These are phyloP conservation scores for Rhizophora mangle DNA, from an alignment of 345 rosid genomes.

Conservation along the genomic window DNA sequence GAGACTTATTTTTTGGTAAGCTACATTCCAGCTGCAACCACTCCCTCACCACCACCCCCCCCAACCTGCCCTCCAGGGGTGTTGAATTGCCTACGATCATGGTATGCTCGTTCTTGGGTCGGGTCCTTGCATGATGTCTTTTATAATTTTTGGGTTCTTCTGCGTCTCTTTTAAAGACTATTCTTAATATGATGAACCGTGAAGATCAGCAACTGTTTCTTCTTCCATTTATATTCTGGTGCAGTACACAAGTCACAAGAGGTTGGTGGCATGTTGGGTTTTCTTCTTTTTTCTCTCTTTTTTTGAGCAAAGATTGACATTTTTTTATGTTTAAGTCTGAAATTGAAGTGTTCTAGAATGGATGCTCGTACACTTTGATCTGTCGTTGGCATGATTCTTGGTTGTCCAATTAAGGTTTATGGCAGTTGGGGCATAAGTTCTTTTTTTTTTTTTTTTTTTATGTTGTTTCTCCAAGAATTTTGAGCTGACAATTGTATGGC, in stretches of 20 bases:
- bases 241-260: background rate
- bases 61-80: background rate
- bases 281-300: background rate
- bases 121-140: slow-evolving; percentile 12
- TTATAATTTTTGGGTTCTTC: slow-evolving; percentile 4
- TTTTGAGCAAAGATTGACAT: too few species aligned
- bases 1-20: slow-evolving; percentile 43
- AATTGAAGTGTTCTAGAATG: background rate
- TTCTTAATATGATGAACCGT: background rate
- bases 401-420: too few species aligned
- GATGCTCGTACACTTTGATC: too few species aligned
- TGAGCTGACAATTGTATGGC: too few species aligned
- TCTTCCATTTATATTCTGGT: background rate
- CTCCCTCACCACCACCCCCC: too few species aligned
- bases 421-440: too few species aligned
- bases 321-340: background rate
- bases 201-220: background rate
- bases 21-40: slow-evolving; percentile 53
- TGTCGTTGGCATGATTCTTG: too few species aligned
- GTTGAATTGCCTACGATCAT: slow-evolving; percentile 43
- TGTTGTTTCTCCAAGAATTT: too few species aligned
- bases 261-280: background rate
- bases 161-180: background rate
- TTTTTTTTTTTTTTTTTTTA: too few species aligned
- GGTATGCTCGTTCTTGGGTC: slow-evolving; percentile 36